These are phyloP conservation scores for Paratinospora sagittata DNA, from an alignment of 164 flowering plant genomes.

Conservation along the genomic window DNA sequence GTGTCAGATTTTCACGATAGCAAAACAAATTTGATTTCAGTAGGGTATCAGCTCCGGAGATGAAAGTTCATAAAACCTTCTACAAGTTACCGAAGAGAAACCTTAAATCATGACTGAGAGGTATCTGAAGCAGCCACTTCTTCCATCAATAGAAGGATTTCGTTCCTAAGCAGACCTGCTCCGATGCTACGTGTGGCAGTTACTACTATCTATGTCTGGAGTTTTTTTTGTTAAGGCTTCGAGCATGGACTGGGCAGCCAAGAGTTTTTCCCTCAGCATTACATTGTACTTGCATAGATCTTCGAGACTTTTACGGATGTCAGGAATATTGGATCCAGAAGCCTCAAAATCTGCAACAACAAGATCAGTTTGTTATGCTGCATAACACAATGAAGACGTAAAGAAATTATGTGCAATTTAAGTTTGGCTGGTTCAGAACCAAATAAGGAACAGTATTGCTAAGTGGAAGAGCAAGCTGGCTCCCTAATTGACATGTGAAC, in stretches of 20 bases:
- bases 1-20: not conserved
- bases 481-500: not conserved
- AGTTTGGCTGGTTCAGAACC: not conserved
- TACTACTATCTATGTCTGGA: not conserved
- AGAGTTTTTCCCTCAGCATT: constrained; percentile 57
- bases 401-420: not conserved
- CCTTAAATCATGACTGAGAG: not conserved
- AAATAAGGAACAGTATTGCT: not conserved
- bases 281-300: constrained; percentile 59
- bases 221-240: constrained; percentile 29
- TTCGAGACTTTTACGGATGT: constrained; percentile 54
- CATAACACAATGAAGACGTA: not conserved
- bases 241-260: constrained; percentile 46
- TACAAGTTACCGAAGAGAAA: not conserved
- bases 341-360: constrained; percentile 37
- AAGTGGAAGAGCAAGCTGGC: not conserved
- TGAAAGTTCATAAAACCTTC: not conserved
- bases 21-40: not conserved
- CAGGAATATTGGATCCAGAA: constrained; percentile 40
- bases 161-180: not conserved
- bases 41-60: not conserved
- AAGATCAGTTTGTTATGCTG: constrained; percentile 1
- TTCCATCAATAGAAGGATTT: not conserved
- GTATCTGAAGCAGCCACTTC: not conserved
- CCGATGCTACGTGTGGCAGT: constrained; percentile 8